Evolutionary conservation across 208 protist genomes (phyloP), one percentile per base, ranked within the genome.

Genomic region (Crithidia acanthocephali): DNA sequence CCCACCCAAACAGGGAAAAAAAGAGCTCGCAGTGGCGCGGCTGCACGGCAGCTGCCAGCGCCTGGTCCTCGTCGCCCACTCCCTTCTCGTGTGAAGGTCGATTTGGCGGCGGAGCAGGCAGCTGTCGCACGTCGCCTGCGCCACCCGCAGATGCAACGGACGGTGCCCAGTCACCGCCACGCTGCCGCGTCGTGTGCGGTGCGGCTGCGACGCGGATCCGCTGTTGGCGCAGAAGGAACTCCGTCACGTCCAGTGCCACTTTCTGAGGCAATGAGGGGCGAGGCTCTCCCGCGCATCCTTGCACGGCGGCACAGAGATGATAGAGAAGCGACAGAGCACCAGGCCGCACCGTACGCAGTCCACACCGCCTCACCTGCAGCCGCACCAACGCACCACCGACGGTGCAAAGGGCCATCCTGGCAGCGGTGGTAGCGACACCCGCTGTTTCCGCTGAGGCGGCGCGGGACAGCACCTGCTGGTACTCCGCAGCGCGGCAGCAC

Each of bases 1-100:
- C 80, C 84, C 84, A 90, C 2, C 84, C 84, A 52, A 90, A 79
- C n/a, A 90, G 51, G 0, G 55, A 68, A 16, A 76, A 68, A 61
- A 75, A 90, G 22, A 80, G 61, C 10, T 64, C 25, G 37, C 75
- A 80, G 51, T 90, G 80, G 42, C 58, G 72, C 7, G 44, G 20
- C 47, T 60, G 50, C 32, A 84, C 71, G 16, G 44, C 44, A 2
- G 23, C 40, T 13, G 37, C 37, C 6, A 62, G n/a, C 20, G 32
- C 25, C 0, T 25, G 40, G 20, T 32, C n/a, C 20, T 27, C 30
- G 44, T 2, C 67, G 66, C 33, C 47, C 25, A n/a, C 37, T 59
- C 44, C 22, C n/a, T 23, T 22, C 55, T 59, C 7, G 5, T 16
- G 9, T 23, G 45, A 50, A 22, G 45, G 18, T 23, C 8, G 45